phyloP scores from a whole-genome alignment of 139 green algal genomes.

The Picochlorum sp. region DNA sequence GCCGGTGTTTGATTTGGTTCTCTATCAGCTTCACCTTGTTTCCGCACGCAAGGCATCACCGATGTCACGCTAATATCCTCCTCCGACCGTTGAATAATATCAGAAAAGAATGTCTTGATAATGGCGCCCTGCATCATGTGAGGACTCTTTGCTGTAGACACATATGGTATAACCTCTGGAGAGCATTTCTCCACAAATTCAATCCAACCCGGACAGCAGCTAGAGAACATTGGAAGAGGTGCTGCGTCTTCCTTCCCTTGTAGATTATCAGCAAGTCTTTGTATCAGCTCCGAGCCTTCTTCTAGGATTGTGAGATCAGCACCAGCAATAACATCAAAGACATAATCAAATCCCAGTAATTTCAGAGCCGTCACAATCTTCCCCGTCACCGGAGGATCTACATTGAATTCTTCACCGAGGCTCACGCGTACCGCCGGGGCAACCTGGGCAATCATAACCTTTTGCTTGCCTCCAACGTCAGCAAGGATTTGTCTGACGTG shows the following conservation, averaged over 20 bases:
- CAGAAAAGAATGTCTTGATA: constrained; percentile 53
- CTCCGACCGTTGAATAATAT: constrained; percentile 18
- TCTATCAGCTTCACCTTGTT: constrained; percentile 57
- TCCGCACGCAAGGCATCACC: constrained; percentile 63
- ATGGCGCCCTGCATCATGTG: constrained; percentile 64
- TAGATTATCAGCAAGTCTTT: constrained; percentile 21
- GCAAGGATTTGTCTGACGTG: constrained; percentile 16
- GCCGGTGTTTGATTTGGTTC: constrained; percentile 29
- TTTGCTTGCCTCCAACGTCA: constrained; percentile 12
- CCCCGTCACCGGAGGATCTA: constrained; percentile 29
- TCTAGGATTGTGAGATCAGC: constrained; percentile 73
- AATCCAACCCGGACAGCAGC: constrained; percentile 55
- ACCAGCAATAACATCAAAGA: constrained; percentile 38
- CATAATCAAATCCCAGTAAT: constrained; percentile 57
- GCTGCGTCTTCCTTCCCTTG: constrained; percentile 9
- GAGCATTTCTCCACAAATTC: constrained; percentile 54
- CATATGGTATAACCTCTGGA: constrained; percentile 61
- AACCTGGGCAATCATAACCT: constrained; percentile 39
- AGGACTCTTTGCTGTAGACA: constrained; percentile 53
- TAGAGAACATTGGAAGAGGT: constrained; percentile 65
- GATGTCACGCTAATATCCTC: constrained; percentile 32
- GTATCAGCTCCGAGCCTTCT: constrained; percentile 56
- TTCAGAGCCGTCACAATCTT: constrained; percentile 50
- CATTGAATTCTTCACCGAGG: constrained; percentile 48
- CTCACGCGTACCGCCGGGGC: constrained; percentile 55